Evolutionary conservation across 1,139 yeast genomes (phyloP).

Genomic region (Suhomyces atakaporum): DNA sequence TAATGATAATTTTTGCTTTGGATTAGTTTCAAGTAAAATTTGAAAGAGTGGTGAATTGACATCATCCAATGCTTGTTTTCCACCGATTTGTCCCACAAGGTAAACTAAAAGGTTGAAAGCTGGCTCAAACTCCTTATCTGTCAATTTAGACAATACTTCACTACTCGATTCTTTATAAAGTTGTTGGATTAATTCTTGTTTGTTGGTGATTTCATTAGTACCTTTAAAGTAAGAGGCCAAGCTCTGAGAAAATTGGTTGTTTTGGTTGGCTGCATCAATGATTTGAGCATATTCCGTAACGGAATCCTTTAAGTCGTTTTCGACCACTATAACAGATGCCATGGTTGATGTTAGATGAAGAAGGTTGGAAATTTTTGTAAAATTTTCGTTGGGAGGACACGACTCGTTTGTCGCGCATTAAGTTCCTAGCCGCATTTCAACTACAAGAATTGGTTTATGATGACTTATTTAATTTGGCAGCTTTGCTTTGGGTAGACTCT

Average conservation of each 20-base stretch:
- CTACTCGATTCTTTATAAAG: conserved; percentile 24
- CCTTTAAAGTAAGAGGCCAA: conserved; percentile 28
- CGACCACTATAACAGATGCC: conserved; percentile 52
- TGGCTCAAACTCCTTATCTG: conserved; percentile 50
- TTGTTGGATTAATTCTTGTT: conserved; percentile 29
- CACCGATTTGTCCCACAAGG: conserved; percentile 33
- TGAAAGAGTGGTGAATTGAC: conserved; percentile 31
- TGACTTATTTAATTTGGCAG: too few species aligned
- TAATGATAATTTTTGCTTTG: conserved; percentile 42
- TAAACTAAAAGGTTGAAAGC: conserved; percentile 45
- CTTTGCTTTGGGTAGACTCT: too few species aligned
- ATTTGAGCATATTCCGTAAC: conserved; percentile 44
- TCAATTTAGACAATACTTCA: conserved; percentile 34
- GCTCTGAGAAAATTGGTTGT: conserved; percentile 30
- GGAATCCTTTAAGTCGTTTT: conserved; percentile 46
- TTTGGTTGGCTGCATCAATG: conserved; percentile 36
- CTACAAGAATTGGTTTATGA: too few species aligned
- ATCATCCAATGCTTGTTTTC: conserved; percentile 30
- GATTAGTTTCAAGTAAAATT: conserved; percentile 37
- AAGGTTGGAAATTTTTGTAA: conserved; percentile 12
- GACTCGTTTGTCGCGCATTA: too few species aligned
- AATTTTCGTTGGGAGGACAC: conserved; percentile 15
- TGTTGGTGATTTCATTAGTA: conserved; percentile 30
- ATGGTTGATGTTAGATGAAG: conserved; percentile 18
- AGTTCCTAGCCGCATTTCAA: too few species aligned